Evolutionary conservation across 768 basidiomycete species (phyloP).

Genomic region (Calocybe gangraenosa): DNA sequence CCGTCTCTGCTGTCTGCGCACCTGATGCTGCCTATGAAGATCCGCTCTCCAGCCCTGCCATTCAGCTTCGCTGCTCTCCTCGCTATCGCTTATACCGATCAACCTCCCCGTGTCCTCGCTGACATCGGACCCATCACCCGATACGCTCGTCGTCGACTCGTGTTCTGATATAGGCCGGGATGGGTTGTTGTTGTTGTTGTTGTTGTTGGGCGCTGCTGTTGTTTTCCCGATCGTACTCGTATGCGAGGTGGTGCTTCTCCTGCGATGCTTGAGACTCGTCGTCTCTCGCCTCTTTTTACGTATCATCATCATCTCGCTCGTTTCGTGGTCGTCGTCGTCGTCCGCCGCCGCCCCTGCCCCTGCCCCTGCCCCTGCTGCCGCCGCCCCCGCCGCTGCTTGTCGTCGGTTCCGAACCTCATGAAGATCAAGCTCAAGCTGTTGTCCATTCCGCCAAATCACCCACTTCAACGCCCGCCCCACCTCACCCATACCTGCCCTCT

Average conservation of each 20-base stretch:
- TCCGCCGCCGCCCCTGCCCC: constrained; percentile 8
- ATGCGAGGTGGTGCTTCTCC: constrained; percentile 16
- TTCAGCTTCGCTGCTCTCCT: constrained; percentile 52
- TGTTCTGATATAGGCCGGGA: constrained; percentile 5
- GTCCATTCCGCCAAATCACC: constrained; percentile 25
- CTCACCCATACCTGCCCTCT: constrained; percentile 56
- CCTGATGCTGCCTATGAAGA: constrained; percentile 33
- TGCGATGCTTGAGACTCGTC: constrained; percentile 16
- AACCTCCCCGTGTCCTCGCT: constrained; percentile 19
- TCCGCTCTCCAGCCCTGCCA: constrained; percentile 69
- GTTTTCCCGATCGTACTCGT: constrained; percentile 13
- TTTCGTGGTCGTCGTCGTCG: constrained; percentile 7
- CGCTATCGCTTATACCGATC: constrained; percentile 31
- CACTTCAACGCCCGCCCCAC: constrained; percentile 50
- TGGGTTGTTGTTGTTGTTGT: no score
- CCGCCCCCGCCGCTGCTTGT: no score
- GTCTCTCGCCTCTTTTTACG: constrained; percentile 12
- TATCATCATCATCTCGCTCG: constrained; percentile 5
- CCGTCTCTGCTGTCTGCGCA: constrained; percentile 10
- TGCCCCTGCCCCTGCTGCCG: neutral
- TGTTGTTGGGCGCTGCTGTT: no score
- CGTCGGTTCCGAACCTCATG: constrained; percentile 19
- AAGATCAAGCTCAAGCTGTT: constrained; percentile 16
- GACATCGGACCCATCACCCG: constrained; percentile 17
- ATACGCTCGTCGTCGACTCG: constrained; percentile 12